Evolutionary conservation across 2,329 filamentous ascomycete species (phyloP), one percentile per base, ranked within the genome.

Genomic region (Diaporthe ilicicola): DNA sequence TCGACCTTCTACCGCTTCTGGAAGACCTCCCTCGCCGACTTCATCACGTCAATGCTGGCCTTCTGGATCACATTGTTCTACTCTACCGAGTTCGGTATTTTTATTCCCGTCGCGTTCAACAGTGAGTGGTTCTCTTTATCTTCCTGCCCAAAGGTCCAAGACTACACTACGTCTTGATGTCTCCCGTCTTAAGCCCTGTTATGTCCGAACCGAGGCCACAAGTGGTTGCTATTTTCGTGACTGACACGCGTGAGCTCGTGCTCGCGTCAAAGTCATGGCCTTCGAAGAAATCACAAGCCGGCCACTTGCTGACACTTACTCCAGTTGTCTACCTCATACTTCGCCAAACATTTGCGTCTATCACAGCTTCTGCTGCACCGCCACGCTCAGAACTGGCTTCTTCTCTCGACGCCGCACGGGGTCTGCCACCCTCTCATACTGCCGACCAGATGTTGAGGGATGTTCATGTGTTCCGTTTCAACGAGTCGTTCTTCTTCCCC

Each of bases 61-160:
- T 88, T 92, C 75, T 91, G 90, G 87, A 82, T 91, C 3, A 89
- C 89, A 0, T 84, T 92, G 12, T 90, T 91, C 74, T 85, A 87
- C 2, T 87, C 85, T 0, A 88, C 87, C 1, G 88, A 91, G 74
- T 83, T 88, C 44, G 90, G 90, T 15, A 89, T 91, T 51, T 89
- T 83, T 24, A 81, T 81, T 24, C 86, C 88, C 1, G 89, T 91
- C 1, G 88, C 85, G 9, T 92, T 92, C 84, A 91, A 87, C 76
- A 86, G 59, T 62, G 34, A 62, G 59, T 62, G 8, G 8, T 17
- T 19, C 1, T 48, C 13, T 2, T 34, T 4, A 17, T 32, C 10
- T 34, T 17, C 12, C 12, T 32, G 17, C 17, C 24, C 27, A 7
- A 13, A 13, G 1, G 12, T 7, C 42, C 59, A n/a, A 32, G 9